A percentile compares a stretch with the other conserved stretches of the same genome.
Evolutionary conservation across 2,329 filamentous ascomycete genomes (phyloP).

Genomic region (Fusarium fracticaudum): DNA sequence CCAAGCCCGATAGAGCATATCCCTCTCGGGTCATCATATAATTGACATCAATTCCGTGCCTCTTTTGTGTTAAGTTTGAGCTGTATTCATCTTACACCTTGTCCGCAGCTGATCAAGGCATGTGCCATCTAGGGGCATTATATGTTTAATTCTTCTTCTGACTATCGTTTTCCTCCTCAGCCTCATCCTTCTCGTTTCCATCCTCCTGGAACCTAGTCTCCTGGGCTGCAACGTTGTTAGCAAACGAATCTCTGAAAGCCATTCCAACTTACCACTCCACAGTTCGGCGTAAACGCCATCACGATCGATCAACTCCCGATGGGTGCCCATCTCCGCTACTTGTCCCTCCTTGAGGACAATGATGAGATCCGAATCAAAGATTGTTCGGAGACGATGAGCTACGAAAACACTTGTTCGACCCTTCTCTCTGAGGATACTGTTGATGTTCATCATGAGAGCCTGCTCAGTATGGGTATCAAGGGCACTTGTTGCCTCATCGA

Average conservation of each 20-base stretch:
- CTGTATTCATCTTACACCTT: constrained; percentile 21
- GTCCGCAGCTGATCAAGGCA: not conserved
- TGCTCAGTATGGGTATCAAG: constrained; percentile 95
- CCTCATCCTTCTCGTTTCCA: constrained; percentile 54
- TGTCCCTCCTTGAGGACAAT: constrained; percentile 86
- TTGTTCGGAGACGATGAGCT: constrained; percentile 89
- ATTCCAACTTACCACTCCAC: constrained; percentile 77
- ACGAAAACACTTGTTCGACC: constrained; percentile 92
- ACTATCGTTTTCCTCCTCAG: constrained; percentile 35
- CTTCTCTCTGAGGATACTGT: constrained; percentile 90
- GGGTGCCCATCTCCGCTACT: constrained; percentile 90
- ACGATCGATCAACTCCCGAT: constrained; percentile 81
- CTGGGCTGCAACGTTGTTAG: constrained; percentile 59
- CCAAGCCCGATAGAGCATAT: not conserved
- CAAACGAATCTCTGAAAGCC: not conserved
- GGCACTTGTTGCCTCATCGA: constrained; percentile 93
- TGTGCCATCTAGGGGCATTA: not conserved
- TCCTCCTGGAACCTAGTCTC: constrained; percentile 66
- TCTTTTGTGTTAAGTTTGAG: not conserved
- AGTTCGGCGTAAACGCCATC: constrained; percentile 87
- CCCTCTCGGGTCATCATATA: not conserved
- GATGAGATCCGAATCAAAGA: constrained; percentile 92
- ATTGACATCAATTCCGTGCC: not conserved
- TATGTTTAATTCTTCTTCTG: constrained; percentile 15
- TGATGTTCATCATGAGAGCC: constrained; percentile 89